A percentile compares a stretch with the other conserved stretches of the same genome.
Evolutionary conservation across 306 rosid species (phyloP).

Genomic region (Medicago lupulina): DNA sequence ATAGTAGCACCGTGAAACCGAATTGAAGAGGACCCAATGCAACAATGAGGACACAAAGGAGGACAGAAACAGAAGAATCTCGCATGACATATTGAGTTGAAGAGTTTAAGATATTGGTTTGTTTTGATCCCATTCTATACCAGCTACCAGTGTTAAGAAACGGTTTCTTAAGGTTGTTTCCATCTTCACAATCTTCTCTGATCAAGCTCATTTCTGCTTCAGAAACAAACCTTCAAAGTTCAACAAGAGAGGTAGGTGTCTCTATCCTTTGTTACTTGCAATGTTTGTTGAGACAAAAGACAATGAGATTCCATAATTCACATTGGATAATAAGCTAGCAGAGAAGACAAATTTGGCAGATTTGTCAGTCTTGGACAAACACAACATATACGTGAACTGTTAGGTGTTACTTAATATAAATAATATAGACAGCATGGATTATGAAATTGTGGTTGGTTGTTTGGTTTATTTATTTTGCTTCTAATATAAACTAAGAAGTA

Average conservation of each 20-base stretch:
- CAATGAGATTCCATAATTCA: background rate
- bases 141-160: constrained; percentile 87
- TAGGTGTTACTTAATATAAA: background rate
- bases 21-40: constrained; percentile 90
- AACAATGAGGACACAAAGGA: constrained; percentile 80
- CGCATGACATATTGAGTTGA: constrained; percentile 60
- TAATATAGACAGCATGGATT: background rate
- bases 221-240: background rate
- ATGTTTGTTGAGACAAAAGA: background rate
- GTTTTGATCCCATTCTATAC: constrained; percentile 82
- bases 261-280: background rate
- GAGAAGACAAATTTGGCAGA: background rate
- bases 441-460: too few species aligned
- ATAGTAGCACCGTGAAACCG: constrained; percentile 66
- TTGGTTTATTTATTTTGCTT: too few species aligned
- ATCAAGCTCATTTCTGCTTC: constrained; percentile 1
- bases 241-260: background rate
- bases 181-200: constrained; percentile 54
- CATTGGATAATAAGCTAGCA: background rate
- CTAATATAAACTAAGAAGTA: too few species aligned
- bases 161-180: constrained; percentile 71
- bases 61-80: constrained; percentile 71
- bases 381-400: background rate
- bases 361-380: background rate
- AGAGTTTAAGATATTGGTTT: constrained; percentile 64